Evolutionary conservation across 768 basidiomycete species (phyloP), one percentile per base, ranked within the genome.

Genomic region (Galerina sulciceps): DNA sequence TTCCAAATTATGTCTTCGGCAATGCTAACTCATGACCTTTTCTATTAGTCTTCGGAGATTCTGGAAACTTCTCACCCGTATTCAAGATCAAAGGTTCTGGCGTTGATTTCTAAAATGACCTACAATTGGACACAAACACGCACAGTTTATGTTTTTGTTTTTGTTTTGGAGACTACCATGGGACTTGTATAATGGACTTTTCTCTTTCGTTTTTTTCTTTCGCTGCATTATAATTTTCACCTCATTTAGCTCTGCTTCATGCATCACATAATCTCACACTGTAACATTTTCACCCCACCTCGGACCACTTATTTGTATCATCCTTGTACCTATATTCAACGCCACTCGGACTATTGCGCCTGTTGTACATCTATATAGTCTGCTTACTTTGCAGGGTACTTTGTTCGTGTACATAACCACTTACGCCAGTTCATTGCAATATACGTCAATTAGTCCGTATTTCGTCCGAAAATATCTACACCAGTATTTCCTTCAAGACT

Each of bases 1-100:
- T 20, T 35, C 37, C 34, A 2, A 11, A 22, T 37, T 14, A 22
- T 10, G 13, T 18, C 6, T 20, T 38, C 49, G 26, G 23, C 40
- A 14, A 3, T 10, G 45, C 53, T 52, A 23, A 52, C 50, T 53
- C 22, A 23, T 45, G 17, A 35, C 45, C 35, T 20, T 46, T 44
- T 10, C 40, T n/a, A 41, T 23, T 51, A 84, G 82, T 84, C 48
- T 75, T 83, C 40, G 82, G 81, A 11, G 82, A 82, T 67, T 82
- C 81, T 44, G 82, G 81, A 15, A 75, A 83, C 60, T 70, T 70
- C 40, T 75, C 74, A 2, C 68, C 69, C 35, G 23, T 22, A 6
- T 72, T 75, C 53, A 68, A 70, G 3, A 75, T 75, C 50, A 65
- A 34, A 9, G 65, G 63, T 10, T 62, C 58, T 26, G 60, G 57